Evolutionary conservation across 352 stramenopile species (phyloP).

Genomic region (Phytophthora pinifolia): DNA sequence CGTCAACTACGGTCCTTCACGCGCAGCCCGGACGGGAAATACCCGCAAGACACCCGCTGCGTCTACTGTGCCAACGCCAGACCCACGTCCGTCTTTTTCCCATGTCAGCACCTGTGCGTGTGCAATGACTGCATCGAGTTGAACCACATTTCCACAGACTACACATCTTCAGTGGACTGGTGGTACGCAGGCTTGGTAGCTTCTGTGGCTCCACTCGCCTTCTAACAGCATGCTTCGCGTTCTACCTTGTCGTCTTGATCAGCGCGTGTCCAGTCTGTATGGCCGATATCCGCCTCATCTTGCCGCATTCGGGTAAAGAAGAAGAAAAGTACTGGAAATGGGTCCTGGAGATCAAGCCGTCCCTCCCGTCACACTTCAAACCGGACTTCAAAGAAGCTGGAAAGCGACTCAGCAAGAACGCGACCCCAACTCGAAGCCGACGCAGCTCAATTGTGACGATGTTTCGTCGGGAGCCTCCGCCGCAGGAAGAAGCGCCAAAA

Average conservation of each 20-base stretch:
- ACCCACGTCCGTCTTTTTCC: slow-evolving; percentile 29
- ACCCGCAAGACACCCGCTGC: slow-evolving; percentile 37
- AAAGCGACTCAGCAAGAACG: slow-evolving; percentile 16
- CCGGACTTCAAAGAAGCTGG: slow-evolving; percentile 23
- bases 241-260: not conserved
- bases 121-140: slow-evolving; percentile 53
- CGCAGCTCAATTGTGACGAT: slow-evolving; percentile 18
- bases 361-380: slow-evolving; percentile 51
- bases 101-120: slow-evolving; percentile 66
- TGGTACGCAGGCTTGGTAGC: slow-evolving; percentile 23
- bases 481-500: slow-evolving; percentile 2
- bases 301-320: slow-evolving; percentile 52
- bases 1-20: slow-evolving; percentile 55
- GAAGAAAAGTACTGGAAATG: slow-evolving; percentile 69
- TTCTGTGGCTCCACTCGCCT: not conserved
- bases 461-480: slow-evolving; percentile 8
- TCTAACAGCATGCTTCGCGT: not conserved
- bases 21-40: slow-evolving; percentile 43
- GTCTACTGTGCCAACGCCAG: slow-evolving; percentile 40
- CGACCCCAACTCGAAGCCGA: slow-evolving; percentile 1
- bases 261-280: slow-evolving; percentile 70
- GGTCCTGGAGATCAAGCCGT: slow-evolving; percentile 50
- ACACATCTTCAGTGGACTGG: slow-evolving; percentile 26
- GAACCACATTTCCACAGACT: slow-evolving; percentile 41
- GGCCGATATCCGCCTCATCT: slow-evolving; percentile 58